These are phyloP conservation scores for Diaporthe batatas DNA, from an alignment of 2,329 filamentous ascomycete species.

Conservation along the genomic window DNA sequence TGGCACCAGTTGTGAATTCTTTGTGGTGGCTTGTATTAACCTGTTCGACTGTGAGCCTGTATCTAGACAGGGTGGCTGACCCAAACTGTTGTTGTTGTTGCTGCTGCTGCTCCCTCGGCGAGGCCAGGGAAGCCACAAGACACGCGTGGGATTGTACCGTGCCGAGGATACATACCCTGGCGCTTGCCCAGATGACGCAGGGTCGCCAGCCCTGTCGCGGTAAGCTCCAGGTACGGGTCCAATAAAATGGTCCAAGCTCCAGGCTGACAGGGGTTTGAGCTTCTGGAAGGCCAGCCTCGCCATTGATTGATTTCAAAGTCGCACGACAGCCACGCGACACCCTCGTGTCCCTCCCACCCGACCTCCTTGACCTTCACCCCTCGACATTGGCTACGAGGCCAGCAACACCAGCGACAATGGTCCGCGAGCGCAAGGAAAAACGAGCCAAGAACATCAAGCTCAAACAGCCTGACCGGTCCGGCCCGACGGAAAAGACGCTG, in stretches of 20 bases:
- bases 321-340: slow-evolving; percentile 26
- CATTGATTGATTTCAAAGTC: not conserved
- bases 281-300: slow-evolving; percentile 29
- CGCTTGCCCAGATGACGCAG: slow-evolving; percentile 11
- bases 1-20: not conserved
- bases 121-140: not conserved
- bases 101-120: not conserved
- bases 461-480: slow-evolving; percentile 76
- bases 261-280: slow-evolving; percentile 9
- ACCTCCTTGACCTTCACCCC: not conserved
- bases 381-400: not conserved
- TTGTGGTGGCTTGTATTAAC: not conserved
- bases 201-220: slow-evolving; percentile 9
- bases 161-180: slow-evolving; percentile 15
- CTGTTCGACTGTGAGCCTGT: not conserved
- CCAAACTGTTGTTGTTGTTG: too few relatives aligned
- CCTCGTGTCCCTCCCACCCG: not conserved
- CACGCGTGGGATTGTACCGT: not conserved
- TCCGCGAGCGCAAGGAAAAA: slow-evolving; percentile 63
- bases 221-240: too few relatives aligned
- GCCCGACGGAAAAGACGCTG: slow-evolving; percentile 74
- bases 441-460: slow-evolving; percentile 69
- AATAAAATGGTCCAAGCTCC: too few relatives aligned
- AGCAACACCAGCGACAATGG: slow-evolving; percentile 53
- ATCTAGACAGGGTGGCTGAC: too few relatives aligned